Conservation (phyloP, 306 rosid species). For the Rosa persica region DNA sequence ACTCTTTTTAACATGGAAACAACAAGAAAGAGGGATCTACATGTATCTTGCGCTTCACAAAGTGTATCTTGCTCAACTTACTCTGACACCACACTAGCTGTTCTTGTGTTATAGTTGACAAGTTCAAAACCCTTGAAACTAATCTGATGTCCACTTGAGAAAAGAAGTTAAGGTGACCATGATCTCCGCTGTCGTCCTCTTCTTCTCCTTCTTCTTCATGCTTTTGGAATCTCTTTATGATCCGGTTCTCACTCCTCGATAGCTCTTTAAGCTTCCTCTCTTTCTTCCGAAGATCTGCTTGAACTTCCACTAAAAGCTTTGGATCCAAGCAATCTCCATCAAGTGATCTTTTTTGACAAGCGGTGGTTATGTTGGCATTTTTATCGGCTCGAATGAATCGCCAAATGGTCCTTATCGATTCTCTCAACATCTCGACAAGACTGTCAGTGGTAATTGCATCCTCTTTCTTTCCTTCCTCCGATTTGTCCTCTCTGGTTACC, state of each 20-base stretch:
- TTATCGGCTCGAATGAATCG: constrained; percentile 70
- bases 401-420: constrained; percentile 74
- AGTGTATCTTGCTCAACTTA: constrained; percentile 59
- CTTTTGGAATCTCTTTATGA: constrained; percentile 61
- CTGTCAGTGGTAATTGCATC: not conserved
- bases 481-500: constrained; percentile 53
- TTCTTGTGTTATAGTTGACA: constrained; percentile 76
- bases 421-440: constrained; percentile 33
- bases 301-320: constrained; percentile 45
- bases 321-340: constrained; percentile 43
- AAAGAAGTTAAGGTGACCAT: constrained; percentile 59
- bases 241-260: constrained; percentile 62
- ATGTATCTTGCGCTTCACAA: constrained; percentile 54
- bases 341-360: constrained; percentile 22
- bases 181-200: not conserved
- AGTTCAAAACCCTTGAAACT: constrained; percentile 75
- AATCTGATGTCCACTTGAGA: constrained; percentile 83
- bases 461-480: constrained; percentile 41
- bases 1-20: constrained; percentile 51
- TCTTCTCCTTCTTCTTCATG: constrained; percentile 24
- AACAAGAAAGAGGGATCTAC: constrained; percentile 76
- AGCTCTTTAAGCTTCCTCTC: constrained; percentile 60
- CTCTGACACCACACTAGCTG: constrained; percentile 88
- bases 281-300: constrained; percentile 66
- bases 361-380: constrained; percentile 34